A percentile compares a stretch with the other conserved stretches of the same genome.
Evolutionary conservation across 495 filamentous ascomycete species (phyloP).

Genomic region (Aspergillus mulundensis): DNA sequence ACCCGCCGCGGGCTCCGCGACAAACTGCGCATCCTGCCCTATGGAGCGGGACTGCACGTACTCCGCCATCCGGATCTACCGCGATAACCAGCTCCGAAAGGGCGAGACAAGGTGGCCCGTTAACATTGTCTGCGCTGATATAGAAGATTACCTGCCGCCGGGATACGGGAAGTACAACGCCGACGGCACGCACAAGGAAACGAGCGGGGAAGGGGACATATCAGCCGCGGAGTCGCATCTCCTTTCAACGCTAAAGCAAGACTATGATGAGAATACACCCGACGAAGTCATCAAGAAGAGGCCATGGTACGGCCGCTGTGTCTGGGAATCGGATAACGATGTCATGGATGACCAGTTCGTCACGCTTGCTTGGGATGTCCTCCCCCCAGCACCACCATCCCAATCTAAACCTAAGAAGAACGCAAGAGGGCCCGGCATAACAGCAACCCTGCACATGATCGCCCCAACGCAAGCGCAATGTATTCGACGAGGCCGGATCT

Average conservation of each 20-base stretch:
- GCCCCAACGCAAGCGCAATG: slow-evolving; percentile 85
- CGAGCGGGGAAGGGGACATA: background rate
- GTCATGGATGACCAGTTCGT: slow-evolving; percentile 88
- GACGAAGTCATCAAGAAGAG: slow-evolving; percentile 51
- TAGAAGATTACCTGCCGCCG: slow-evolving; percentile 57
- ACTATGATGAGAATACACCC: slow-evolving; percentile 54
- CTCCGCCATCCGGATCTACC: slow-evolving; percentile 77
- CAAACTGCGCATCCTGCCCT: slow-evolving; percentile 83
- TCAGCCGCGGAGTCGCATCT: slow-evolving; percentile 29
- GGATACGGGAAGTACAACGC: background rate
- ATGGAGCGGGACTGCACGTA: slow-evolving; percentile 71
- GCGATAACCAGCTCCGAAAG: slow-evolving; percentile 51
- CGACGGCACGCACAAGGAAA: background rate
- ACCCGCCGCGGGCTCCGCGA: slow-evolving; percentile 62
- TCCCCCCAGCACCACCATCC: background rate
- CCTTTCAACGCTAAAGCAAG: slow-evolving; percentile 50
- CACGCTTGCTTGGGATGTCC: slow-evolving; percentile 70
- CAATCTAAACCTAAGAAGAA: background rate
- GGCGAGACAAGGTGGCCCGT: slow-evolving; percentile 75
- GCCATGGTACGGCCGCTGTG: slow-evolving; percentile 90
- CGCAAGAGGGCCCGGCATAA: slow-evolving; percentile 59
- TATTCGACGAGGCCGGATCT: slow-evolving; percentile 73
- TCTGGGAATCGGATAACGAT: slow-evolving; percentile 87
- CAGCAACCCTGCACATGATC: slow-evolving; percentile 89
- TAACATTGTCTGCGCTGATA: slow-evolving; percentile 82